phyloP scores from a whole-genome alignment of 495 filamentous ascomycete genomes.

The Pyrenopolyporus hunteri region DNA sequence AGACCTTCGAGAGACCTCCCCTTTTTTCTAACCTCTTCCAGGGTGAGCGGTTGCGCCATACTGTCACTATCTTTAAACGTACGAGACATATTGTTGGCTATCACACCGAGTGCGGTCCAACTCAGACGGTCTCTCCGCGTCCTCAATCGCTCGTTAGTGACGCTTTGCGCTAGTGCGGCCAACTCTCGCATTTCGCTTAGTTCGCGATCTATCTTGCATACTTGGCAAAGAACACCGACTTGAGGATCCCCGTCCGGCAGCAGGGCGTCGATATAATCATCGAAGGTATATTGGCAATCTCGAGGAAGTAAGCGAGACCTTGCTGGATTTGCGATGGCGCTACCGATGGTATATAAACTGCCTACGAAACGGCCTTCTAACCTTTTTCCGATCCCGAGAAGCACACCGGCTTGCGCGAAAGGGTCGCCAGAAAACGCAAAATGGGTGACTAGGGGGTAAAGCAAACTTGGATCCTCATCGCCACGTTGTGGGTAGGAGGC shows the following conservation, averaged over 20 bases:
- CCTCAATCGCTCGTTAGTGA: constrained; percentile 27
- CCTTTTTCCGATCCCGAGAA: constrained; percentile 42
- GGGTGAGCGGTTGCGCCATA: constrained; percentile 8
- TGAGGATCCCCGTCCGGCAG: constrained; percentile 41
- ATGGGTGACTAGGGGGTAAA: constrained; percentile 43
- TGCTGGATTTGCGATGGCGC: neutral
- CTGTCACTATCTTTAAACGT: neutral
- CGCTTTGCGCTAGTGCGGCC: constrained; percentile 42
- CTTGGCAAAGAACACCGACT: constrained; percentile 27
- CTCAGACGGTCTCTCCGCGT: constrained; percentile 38
- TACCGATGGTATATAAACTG: constrained; percentile 45
- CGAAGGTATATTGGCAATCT: constrained; percentile 8
- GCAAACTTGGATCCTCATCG: neutral
- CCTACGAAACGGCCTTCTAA: constrained; percentile 46
- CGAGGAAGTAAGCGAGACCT: constrained; percentile 10
- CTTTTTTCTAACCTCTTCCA: constrained; percentile 20
- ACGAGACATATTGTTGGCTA: constrained; percentile 7
- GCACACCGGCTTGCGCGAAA: constrained; percentile 45
- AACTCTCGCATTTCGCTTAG: constrained; percentile 50
- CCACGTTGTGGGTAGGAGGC: constrained; percentile 9
- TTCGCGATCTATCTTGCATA: constrained; percentile 42
- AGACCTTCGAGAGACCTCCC: constrained; percentile 20
- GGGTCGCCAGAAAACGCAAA: constrained; percentile 47
- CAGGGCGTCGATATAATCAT: constrained; percentile 39
- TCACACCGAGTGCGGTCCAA: constrained; percentile 45